These are phyloP conservation scores for Chimonanthus salicifolius DNA, from an alignment of 164 flowering plant species.

Conservation along the genomic window DNA sequence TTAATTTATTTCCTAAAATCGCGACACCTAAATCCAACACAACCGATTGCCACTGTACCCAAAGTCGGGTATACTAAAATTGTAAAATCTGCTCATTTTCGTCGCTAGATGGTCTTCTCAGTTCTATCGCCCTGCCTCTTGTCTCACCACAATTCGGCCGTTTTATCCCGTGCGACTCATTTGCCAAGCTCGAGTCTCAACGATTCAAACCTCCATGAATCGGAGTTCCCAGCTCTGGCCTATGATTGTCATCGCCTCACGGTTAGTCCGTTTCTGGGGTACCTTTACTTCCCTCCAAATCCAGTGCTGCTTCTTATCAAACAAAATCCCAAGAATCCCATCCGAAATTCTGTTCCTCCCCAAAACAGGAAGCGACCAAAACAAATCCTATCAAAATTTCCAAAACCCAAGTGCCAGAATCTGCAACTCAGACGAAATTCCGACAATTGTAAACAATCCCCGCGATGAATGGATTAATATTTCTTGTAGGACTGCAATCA, in stretches of 20 bases:
- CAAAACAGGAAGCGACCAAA: neutral
- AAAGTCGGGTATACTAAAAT: too few species aligned
- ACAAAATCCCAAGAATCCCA: neutral
- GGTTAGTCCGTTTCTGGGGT: neutral
- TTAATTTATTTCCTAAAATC: too few species aligned
- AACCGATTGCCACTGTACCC: too few species aligned
- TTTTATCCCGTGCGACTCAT: too few species aligned
- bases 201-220: neutral
- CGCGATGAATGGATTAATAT: neutral
- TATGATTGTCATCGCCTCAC: neutral
- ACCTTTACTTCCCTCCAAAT: neutral
- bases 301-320: neutral
- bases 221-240: neutral
- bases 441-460: neutral
- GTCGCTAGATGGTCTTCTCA: too few species aligned
- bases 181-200: neutral
- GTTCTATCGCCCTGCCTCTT: too few species aligned
- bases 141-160: too few species aligned
- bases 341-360: neutral
- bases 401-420: neutral
- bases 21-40: too few species aligned
- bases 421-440: neutral
- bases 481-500: conserved; percentile 2
- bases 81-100: too few species aligned
- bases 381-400: neutral